Evolutionary conservation across 345 rosid species (phyloP).

Genomic region (Salix brachista): DNA sequence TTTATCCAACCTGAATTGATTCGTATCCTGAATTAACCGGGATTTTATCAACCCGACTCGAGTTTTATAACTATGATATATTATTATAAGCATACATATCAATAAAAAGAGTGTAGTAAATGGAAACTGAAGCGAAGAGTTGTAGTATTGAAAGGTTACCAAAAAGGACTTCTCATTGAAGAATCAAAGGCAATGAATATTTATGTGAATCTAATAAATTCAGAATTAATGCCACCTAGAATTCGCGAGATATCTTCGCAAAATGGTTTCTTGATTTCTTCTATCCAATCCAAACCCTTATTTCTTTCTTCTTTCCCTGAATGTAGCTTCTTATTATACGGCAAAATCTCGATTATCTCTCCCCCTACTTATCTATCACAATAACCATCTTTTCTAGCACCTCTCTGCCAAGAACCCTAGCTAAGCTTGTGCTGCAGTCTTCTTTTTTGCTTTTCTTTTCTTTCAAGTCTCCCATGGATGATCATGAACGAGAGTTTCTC

Average conservation of each 20-base stretch:
- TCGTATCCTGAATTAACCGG: accelerated
- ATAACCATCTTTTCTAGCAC: neutral
- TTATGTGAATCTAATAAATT: constrained; percentile 8
- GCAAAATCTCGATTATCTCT: too few species aligned
- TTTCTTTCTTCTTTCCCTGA: neutral
- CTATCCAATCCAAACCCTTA: neutral
- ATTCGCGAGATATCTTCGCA: neutral
- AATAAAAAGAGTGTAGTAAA: neutral
- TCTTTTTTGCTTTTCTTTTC: neutral
- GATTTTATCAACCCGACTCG: too few species aligned
- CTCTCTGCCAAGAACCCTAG: neutral
- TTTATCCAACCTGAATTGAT: too few species aligned
- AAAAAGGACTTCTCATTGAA: neutral
- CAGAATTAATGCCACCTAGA: neutral
- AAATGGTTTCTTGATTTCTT: neutral
- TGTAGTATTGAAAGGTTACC: neutral
- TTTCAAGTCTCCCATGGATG: neutral
- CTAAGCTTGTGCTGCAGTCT: neutral
- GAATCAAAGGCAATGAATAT: neutral
- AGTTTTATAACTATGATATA: neutral
- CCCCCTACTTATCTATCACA: neutral
- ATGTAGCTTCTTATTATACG: neutral
- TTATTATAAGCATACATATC: too few species aligned
- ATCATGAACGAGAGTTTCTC: neutral
- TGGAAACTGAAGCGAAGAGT: constrained; percentile 13